Conservation (phyloP, 495 filamentous ascomycete genomes). For the Collariella sp. region DNA sequence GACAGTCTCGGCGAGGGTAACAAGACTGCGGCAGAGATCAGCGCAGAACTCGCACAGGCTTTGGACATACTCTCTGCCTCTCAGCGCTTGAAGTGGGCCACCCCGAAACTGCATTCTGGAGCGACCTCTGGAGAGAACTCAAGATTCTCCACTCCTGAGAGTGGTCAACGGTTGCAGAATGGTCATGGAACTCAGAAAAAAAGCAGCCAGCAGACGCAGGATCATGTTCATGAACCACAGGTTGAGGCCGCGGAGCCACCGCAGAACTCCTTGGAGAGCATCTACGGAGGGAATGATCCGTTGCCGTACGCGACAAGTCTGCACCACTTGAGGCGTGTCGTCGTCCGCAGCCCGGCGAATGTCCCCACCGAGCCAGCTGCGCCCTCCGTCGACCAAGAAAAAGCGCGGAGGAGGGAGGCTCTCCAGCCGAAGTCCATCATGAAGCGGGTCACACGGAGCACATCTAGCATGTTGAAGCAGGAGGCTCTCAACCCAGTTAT, state of each 20-base stretch:
- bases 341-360: slow-evolving; percentile 31
- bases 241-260: not conserved
- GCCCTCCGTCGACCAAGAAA: slow-evolving; percentile 34
- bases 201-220: not conserved
- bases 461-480: slow-evolving; percentile 2
- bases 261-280: not conserved
- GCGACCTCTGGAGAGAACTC: not conserved
- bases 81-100: not conserved
- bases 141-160: not conserved
- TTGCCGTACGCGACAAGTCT: not conserved
- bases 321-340: slow-evolving; percentile 26
- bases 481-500: not conserved
- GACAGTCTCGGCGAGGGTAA: not conserved
- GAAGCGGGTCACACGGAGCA: slow-evolving; percentile 23
- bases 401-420: slow-evolving; percentile 24
- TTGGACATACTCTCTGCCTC: not conserved
- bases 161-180: not conserved
- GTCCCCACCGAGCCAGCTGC: slow-evolving; percentile 18
- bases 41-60: not conserved
- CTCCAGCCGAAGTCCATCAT: slow-evolving; percentile 32
- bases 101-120: not conserved
- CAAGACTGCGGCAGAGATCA: not conserved
- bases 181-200: not conserved
- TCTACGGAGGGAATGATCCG: not conserved
- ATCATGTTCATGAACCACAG: not conserved